Base-by-base conservation (phyloP, 495 filamentous ascomycete species). In the Penicillium taxi region DNA sequence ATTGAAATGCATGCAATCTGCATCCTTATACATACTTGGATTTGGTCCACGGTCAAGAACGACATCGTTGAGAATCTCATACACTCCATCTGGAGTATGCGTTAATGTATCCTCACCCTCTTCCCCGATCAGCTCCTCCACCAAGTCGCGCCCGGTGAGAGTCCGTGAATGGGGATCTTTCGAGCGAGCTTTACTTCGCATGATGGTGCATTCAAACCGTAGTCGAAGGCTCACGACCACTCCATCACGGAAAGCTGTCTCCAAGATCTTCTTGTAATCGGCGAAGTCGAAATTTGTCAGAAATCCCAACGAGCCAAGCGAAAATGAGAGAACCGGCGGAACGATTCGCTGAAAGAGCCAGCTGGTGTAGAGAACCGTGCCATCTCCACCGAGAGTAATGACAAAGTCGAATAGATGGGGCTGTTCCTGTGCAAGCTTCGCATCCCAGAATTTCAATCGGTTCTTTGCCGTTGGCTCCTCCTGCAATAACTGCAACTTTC, bases 311-410 rank as follows among this genome's bases (percentile, higher is more conserved):
- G 89, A 95, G 3, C 91, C 91, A 19, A 96, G 61, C 15, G 87
- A 75, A 60, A 98, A 96, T 32, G 86, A 87, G 14, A 98, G 64
- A 5, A 96, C 85, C 0, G 93, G 91, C 4, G 91, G 91, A 0
- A 96, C 90, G 36, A 96, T 80, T n/a, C 86, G 71, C 69, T 98
- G 91, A 57, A 98, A 98, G 20, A 98, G 68, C 90, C 93, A 98
- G 50, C 80, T 87, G 0, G 91, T 85, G 53, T 94, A 96, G 20
- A 98, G 67, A 20, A 98, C 90, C 0, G 91, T 98, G 9, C 91
- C 91, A 53, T 98, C 91, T 7, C 91, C 91, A n/a, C 91, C 91
- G 3, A 98, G 78, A 0, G 90, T 93, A 22, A 98, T 69, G 11
- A 91, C 81, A 50, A 98, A 88, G 59, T 98, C 91, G 52, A 96